Base-by-base conservation (phyloP, 345 rosid genomes). In the Corchorus capsularis region DNA sequence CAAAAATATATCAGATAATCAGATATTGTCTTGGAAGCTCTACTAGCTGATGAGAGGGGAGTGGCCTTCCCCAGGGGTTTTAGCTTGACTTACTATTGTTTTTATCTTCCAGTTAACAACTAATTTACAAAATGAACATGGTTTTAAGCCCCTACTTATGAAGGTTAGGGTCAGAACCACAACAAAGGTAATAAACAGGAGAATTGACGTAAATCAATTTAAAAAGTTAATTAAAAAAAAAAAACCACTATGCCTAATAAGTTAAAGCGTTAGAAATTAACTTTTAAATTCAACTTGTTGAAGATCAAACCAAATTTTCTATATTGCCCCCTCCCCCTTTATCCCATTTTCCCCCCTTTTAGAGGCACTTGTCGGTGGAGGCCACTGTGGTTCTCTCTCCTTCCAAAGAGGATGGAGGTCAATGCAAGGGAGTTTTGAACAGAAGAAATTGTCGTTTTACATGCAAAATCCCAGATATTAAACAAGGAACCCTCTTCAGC, bases 401-500 rank as follows among this genome's bases (percentile, higher is more conserved):
- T 41, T 37, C 17, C 49, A 64, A 41, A n/a, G 13, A 67, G 56
- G 35, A 27, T 15, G 34, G 53, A 16, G 71, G 32, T 47, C 6
- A 65, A 43, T 19, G 37, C 55, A 47, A 46, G 32, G 41, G 20
- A 68, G 47, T 15, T 34, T 41, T 16, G 41, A 62, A 70, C 22
- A 27, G 20, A 10, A n/a, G 64, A 54, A 20, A 52, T 27, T 55
- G 53, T 41, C 56, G 53, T 41, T 72, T 41, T 72, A 19, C 39
- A 16, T 43, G 22, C 35, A 70, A 61, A 11, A 56, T 46, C 65
- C 52, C 71, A 74, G 72, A 15, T 17, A 11, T 60, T 67, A 59
- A 68, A 45, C 35, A 35, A 11, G 63, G 49, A 63, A 75, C 15
- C 20, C 41, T 43, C 85, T 79, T 88, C 27, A 1, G 27, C 27